Base-by-base conservation (phyloP, 106 monocot genomes). In the Iris macrosiphon region DNA sequence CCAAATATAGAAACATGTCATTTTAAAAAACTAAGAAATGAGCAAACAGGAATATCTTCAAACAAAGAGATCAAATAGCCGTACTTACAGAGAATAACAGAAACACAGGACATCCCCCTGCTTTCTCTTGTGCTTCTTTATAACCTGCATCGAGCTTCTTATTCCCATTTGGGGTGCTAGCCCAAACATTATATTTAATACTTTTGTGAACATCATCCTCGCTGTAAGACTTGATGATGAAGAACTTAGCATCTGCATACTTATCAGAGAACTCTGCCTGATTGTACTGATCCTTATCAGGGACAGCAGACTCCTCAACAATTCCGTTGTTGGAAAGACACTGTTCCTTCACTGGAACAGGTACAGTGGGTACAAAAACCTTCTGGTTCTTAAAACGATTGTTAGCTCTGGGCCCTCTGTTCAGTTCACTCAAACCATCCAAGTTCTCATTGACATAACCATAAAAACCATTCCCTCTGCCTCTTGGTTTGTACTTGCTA, bases 181-280 rank as follows among this genome's bases (percentile, higher is more conserved):
- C 86, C 92, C 92, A 92, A 62, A 92, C 79, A 63, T 33, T 70
- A 27, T 92, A 92, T 37, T 92, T 92, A 4, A 92, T 58, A 57
- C 85, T 82, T 54, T 84, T 81, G 57, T 91, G 91, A 51, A 91
- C 40, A 60, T 92, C 85, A 56, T 92, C 92, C 57, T 92, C 86
- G 49, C 92, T 86, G 68, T 86, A 92, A 16, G 86, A 92, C 54
- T 91, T 91, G 31, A 91, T 91, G 14, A 91, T 63, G 52, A 75
- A 91, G 50, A 85, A 91, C 37, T 82, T 92, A 0, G 92, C 92
- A 47, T 86, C 70, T 9, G 74, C 28, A 15, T 77, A 79, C 2
- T 71, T 71, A 14, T 70, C 79, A 15, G 74, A 60, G 31, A 92
- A 86, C 40, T 86, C 85, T n/a, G 16, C 53, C 31, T 31, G 28